Evolutionary conservation across 768 basidiomycete species (phyloP).

Genomic region (Collybia sordida): DNA sequence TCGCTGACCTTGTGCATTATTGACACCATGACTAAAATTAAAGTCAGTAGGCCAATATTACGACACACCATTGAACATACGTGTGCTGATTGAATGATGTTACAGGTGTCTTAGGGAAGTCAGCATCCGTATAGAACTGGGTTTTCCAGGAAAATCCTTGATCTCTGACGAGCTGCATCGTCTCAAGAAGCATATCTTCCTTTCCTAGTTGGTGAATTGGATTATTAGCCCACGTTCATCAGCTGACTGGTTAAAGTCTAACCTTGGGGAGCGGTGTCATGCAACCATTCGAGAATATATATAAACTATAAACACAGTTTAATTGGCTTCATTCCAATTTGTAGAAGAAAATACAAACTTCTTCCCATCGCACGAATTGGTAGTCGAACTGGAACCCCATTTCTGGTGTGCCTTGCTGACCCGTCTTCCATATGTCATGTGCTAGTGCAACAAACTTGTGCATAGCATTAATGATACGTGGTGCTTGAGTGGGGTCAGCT

Average conservation of each 20-base stretch:
- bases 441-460: constrained; percentile 33
- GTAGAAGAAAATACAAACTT: constrained; percentile 19
- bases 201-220: constrained; percentile 21
- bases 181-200: constrained; percentile 34
- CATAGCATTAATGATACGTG: constrained; percentile 36
- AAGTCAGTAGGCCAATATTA: not conserved
- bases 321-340: too few relatives aligned
- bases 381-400: constrained; percentile 43
- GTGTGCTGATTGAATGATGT: constrained; percentile 29
- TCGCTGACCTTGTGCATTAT: constrained; percentile 33
- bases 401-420: constrained; percentile 31
- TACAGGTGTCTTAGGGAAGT: constrained; percentile 32
- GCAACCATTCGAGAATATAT: constrained; percentile 38
- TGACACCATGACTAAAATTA: constrained; percentile 36
- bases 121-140: constrained; percentile 35
- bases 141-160: constrained; percentile 42
- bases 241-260: too few relatives aligned
- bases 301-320: constrained; percentile 25
- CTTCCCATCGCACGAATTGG: constrained; percentile 43
- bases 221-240: too few relatives aligned
- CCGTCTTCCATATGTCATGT: constrained; percentile 34
- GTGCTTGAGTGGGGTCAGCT: constrained; percentile 34
- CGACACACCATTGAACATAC: constrained; percentile 16
- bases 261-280: constrained; percentile 40
- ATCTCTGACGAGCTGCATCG: constrained; percentile 38